These are phyloP conservation scores for Protomyces inouyei DNA, from an alignment of 1,139 yeast species.

Conservation along the genomic window DNA sequence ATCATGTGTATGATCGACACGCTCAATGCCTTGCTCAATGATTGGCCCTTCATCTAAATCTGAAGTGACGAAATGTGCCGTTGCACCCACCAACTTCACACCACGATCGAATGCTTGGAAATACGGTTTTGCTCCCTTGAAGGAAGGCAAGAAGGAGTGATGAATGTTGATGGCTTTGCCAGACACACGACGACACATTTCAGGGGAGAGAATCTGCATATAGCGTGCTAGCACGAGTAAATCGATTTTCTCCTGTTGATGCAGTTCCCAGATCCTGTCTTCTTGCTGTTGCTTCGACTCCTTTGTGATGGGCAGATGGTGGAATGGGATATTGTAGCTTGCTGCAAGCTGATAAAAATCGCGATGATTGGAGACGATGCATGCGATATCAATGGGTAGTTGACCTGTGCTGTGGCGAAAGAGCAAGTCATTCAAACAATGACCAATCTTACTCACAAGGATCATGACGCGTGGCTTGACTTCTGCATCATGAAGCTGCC, in stretches of 20 bases:
- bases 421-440: constrained; percentile 21
- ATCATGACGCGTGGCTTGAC: constrained; percentile 24
- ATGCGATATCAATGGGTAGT: constrained; percentile 21
- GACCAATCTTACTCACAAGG: constrained; percentile 22
- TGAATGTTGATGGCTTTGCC: constrained; percentile 25
- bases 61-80: constrained; percentile 22
- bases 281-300: constrained; percentile 18
- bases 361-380: constrained; percentile 23
- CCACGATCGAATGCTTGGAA: constrained; percentile 25
- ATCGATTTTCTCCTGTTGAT: constrained; percentile 24
- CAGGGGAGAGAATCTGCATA: constrained; percentile 23
- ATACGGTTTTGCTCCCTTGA: constrained; percentile 25
- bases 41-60: constrained; percentile 25
- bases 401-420: constrained; percentile 22
- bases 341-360: constrained; percentile 24
- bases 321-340: constrained; percentile 24
- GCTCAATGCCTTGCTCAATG: constrained; percentile 24
- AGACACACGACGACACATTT: constrained; percentile 19
- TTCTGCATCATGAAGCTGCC: constrained; percentile 18
- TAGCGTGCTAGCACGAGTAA: constrained; percentile 22
- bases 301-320: constrained; percentile 18
- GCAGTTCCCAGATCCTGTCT: constrained; percentile 22
- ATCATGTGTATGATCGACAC: constrained; percentile 17
- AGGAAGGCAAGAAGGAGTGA: constrained; percentile 25
- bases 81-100: constrained; percentile 21